Conservation (phyloP, 148 eudicot species). For the Arbutus unedo region DNA sequence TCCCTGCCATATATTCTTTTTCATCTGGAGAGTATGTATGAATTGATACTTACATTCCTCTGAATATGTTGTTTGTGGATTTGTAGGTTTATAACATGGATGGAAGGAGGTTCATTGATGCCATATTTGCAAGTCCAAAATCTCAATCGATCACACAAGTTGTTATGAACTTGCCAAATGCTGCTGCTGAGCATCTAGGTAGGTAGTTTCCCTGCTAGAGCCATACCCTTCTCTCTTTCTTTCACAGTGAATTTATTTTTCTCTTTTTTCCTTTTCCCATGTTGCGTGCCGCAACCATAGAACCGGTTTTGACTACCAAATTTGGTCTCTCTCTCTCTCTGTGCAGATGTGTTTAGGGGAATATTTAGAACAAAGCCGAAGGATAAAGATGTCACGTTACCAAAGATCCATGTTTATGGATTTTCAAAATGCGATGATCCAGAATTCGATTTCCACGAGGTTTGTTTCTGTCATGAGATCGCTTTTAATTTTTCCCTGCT, state of each 20-base stretch:
- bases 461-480: slow-evolving; percentile 20
- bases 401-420: slow-evolving; percentile 83
- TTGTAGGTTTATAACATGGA: slow-evolving; percentile 88
- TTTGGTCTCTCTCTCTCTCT: not conserved
- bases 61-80: slow-evolving; percentile 5
- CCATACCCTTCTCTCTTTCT: not conserved
- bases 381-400: slow-evolving; percentile 40
- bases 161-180: slow-evolving; percentile 91
- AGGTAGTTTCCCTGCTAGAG: slow-evolving; percentile 9
- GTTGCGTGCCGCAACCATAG: not conserved
- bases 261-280: not conserved
- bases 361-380: slow-evolving; percentile 40
- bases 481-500: not conserved
- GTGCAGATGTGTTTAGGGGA: slow-evolving; percentile 70
- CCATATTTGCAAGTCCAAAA: slow-evolving; percentile 52
- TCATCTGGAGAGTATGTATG: not conserved
- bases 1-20: not conserved
- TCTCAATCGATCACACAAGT: slow-evolving; percentile 69
- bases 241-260: not conserved
- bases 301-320: not conserved
- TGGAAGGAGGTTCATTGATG: slow-evolving; percentile 80
- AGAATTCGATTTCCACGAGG: slow-evolving; percentile 88
- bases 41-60: not conserved
- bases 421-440: slow-evolving; percentile 93
- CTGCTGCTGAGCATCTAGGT: slow-evolving; percentile 88